These are phyloP conservation scores for Lachancea lanzarotensis DNA, from an alignment of 805 yeast genomes.

Conservation along the genomic window DNA sequence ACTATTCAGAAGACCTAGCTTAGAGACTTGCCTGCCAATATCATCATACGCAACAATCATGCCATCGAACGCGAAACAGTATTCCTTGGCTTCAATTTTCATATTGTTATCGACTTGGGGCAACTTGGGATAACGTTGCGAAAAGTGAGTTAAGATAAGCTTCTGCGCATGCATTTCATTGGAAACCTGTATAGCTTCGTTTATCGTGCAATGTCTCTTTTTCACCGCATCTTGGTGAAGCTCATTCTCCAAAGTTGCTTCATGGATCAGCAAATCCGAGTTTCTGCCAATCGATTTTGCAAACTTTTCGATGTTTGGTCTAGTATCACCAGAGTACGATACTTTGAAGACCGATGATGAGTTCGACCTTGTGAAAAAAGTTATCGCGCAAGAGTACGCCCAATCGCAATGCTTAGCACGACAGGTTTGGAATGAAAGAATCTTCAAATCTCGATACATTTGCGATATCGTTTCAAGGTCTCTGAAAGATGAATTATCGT, in stretches of 20 bases:
- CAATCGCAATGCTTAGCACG: conserved; percentile 79
- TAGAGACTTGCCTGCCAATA: conserved; percentile 34
- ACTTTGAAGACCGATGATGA: conserved; percentile 46
- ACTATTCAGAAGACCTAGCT: conserved; percentile 26
- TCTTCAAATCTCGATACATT: conserved; percentile 39
- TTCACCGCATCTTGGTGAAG: conserved; percentile 68
- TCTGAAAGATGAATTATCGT: conserved; percentile 21
- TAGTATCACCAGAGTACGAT: conserved; percentile 91
- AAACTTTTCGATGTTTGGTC: conserved; percentile 63
- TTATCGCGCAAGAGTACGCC: conserved; percentile 64
- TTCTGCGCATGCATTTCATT: conserved; percentile 64
- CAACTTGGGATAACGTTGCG: conserved; percentile 74
- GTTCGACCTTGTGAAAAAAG: conserved; percentile 33
- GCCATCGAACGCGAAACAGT: conserved; percentile 59
- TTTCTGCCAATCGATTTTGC: conserved; percentile 52
- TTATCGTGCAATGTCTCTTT: conserved; percentile 82
- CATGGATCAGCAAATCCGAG: conserved; percentile 80
- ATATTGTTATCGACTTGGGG: conserved; percentile 34
- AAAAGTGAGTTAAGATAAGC: conserved; percentile 81
- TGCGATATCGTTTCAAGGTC: conserved; percentile 26
- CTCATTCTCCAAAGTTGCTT: conserved; percentile 83
- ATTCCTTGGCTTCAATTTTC: conserved; percentile 28
- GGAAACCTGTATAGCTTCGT: conserved; percentile 74
- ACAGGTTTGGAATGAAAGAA: conserved; percentile 49
- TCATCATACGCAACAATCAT: conserved; percentile 45